Base-by-base conservation (phyloP, 164 flowering plant species). In the Cinnamomum micranthum region DNA sequence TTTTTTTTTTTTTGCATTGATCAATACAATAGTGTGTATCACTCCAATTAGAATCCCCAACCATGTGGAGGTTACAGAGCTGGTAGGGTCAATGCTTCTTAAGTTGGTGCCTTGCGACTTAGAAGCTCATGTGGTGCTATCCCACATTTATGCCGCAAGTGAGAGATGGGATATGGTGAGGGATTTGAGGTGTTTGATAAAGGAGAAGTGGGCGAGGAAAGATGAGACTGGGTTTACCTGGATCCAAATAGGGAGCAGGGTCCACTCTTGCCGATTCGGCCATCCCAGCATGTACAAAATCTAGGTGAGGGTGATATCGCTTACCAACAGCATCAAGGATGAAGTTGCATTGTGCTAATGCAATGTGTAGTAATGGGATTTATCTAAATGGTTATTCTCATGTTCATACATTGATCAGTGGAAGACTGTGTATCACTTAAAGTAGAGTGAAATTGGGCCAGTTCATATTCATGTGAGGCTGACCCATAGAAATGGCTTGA, bases 61-160 rank as follows among this genome's bases (percentile, higher is more conserved):
- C n/a, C 31, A 71, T 12, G 71, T 31, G 7, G 73, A 71, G 6
- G 80, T 73, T 25, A 47, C 71, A 11, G 81, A 77, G 9, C 66
- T 51, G 58, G 50, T 52, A 59, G 77, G 76, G 4, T 79, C 76
- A 6, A 50, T 63, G 68, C 77, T 81, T 27, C 73, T 78, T 41
- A 52, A 74, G n/a, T 20, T 78, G 71, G 80, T 77, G 68, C 76
- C 81, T 3, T 12, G 65, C 25, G 72, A 77, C 12, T 20, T 71
- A 58, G 82, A 77, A 65, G 78, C 81, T 71, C 72, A 75, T 64
- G 51, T 79, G 24, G 73, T 79, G 63, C 75, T 79, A 19, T 74
- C 77, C 14, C 27, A 75, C 63, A 62, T 79, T 31, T 75, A 79
- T 79, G 80, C 77, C 5, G 52, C 72, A 15, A 74, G 68, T 2